These are phyloP conservation scores for Gossypium arboreum DNA, from an alignment of 345 rosid genomes.

Conservation along the genomic window DNA sequence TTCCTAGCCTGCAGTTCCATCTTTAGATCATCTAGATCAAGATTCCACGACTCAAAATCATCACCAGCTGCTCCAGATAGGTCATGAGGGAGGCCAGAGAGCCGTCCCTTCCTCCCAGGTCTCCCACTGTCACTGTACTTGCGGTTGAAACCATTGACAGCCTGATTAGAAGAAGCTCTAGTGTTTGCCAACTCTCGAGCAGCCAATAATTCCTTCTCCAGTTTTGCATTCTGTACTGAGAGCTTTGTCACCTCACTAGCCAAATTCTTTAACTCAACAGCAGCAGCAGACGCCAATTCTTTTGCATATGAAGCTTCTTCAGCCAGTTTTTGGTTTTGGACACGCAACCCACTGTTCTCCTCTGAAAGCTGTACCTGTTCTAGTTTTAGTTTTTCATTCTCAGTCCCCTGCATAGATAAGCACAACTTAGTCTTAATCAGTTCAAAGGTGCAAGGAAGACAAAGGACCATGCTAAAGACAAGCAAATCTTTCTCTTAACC, in stretches of 20 bases:
- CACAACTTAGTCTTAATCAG: constrained; percentile 14
- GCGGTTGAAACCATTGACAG: constrained; percentile 60
- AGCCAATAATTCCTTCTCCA: constrained; percentile 73
- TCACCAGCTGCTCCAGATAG: constrained; percentile 42
- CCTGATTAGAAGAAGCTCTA: constrained; percentile 40
- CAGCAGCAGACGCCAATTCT: constrained; percentile 98
- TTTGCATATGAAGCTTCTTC: constrained; percentile 98
- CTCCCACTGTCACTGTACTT: constrained; percentile 58
- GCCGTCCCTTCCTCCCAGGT: constrained; percentile 72
- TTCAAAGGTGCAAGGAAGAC: constrained; percentile 1
- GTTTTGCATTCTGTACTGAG: constrained; percentile 72
- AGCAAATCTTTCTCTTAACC: neutral
- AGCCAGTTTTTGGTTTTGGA: constrained; percentile 84
- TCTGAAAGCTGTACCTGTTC: constrained; percentile 82
- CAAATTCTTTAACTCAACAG: constrained; percentile 93
- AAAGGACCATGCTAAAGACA: neutral
- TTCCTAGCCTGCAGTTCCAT: constrained; percentile 90
- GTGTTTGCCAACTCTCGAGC: constrained; percentile 66
- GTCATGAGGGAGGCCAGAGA: constrained; percentile 61
- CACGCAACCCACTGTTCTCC: constrained; percentile 80
- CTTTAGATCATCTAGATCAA: constrained; percentile 71
- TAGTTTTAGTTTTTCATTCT: constrained; percentile 77
- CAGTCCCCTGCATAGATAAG: constrained; percentile 52
- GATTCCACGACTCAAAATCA: constrained; percentile 82
- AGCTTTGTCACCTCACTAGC: constrained; percentile 91